Percentiles rank a stretch among this genome's conserved stretches.
Evolutionary conservation across 306 rosid species (phyloP).

Genomic region (Arachis stenosperma): DNA sequence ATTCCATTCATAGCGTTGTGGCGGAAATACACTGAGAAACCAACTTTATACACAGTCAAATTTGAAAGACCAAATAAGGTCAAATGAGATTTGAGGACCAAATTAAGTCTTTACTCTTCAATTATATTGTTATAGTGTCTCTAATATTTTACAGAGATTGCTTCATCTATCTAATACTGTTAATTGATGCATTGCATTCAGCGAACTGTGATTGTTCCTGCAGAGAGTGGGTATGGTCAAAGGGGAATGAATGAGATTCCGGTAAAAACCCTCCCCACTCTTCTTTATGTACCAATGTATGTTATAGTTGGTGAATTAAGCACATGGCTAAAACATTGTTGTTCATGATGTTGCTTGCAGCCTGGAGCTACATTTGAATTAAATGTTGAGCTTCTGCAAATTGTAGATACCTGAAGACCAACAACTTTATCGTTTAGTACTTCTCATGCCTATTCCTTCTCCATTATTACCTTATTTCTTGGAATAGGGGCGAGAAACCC

Average conservation of each 20-base stretch:
- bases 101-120: no score
- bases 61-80: no score
- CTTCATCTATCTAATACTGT: background rate
- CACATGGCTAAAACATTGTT: slow-evolving; percentile 33
- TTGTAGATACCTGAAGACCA: slow-evolving; percentile 49
- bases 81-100: no score
- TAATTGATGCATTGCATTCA: slow-evolving; percentile 46
- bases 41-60: no score
- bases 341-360: slow-evolving; percentile 68
- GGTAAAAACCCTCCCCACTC: slow-evolving; percentile 45
- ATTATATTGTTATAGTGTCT: background rate
- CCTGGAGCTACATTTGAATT: slow-evolving; percentile 92
- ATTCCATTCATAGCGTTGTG: no score
- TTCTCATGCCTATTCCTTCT: slow-evolving; percentile 16
- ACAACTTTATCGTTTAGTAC: slow-evolving; percentile 12
- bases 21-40: no score
- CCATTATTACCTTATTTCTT: background rate
- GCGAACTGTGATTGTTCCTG: slow-evolving; percentile 91
- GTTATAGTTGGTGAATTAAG: background rate
- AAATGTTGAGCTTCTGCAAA: slow-evolving; percentile 81
- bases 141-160: slow-evolving; percentile 1
- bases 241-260: slow-evolving; percentile 93
- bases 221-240: slow-evolving; percentile 78
- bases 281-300: background rate
- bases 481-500: background rate